phyloP scores from a whole-genome alignment of 164 flowering plant species.

The Piper longum region DNA sequence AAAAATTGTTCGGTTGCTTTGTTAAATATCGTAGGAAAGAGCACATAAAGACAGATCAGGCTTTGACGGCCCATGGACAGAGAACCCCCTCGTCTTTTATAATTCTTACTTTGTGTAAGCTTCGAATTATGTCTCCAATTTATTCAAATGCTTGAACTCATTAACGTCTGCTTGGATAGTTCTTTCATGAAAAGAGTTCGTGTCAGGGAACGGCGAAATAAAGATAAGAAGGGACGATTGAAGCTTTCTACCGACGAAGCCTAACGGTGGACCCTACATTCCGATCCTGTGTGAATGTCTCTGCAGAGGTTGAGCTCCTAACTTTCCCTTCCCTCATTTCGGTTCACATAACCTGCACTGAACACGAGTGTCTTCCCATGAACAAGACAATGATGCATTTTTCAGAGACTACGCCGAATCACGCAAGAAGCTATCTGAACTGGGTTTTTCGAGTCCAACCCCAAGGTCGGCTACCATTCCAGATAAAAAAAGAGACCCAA shows the following conservation, averaged over 20 bases:
- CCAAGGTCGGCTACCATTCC: slow-evolving; percentile 5
- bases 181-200: neutral
- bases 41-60: slow-evolving; percentile 84
- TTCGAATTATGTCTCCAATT: neutral
- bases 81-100: slow-evolving; percentile 73
- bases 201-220: slow-evolving; percentile 63
- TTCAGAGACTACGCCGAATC: slow-evolving; percentile 75
- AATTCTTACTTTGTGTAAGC: slow-evolving; percentile 81
- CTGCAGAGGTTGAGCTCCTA: slow-evolving; percentile 50
- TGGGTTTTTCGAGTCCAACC: slow-evolving; percentile 31
- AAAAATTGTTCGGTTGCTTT: no score
- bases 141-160: no score
- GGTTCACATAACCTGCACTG: no score
- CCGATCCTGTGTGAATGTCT: slow-evolving; percentile 40
- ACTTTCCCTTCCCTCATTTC: neutral
- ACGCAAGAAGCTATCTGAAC: slow-evolving; percentile 86
- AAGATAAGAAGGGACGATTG: slow-evolving; percentile 37
- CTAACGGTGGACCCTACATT: slow-evolving; percentile 56
- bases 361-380: no score
- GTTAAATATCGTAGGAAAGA: slow-evolving; percentile 37
- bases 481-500: neutral
- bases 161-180: neutral
- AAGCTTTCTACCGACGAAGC: slow-evolving; percentile 70
- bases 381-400: slow-evolving; percentile 49
- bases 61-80: slow-evolving; percentile 90